phyloP scores from a whole-genome alignment of 1,284 basidiomycete species.

The Volvariella surrecta region DNA sequence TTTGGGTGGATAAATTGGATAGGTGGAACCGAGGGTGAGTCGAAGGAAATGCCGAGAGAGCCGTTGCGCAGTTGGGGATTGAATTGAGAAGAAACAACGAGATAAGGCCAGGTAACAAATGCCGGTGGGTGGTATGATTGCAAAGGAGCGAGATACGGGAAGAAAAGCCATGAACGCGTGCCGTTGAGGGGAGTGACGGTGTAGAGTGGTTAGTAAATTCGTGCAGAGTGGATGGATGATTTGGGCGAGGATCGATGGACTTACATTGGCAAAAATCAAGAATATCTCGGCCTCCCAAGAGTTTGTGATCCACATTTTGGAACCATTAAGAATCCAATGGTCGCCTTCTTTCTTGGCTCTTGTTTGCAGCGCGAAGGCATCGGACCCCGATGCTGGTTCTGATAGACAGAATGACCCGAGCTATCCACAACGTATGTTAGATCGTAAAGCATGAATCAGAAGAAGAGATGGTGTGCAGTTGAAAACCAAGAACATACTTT shows the following conservation, averaged over 20 bases:
- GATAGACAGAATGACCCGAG: conserved; percentile 96
- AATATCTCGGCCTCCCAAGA: conserved; percentile 93
- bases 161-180: too few relatives aligned
- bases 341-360: conserved; percentile 82
- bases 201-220: conserved; percentile 2
- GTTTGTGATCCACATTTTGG: conserved; percentile 99
- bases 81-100: too few relatives aligned
- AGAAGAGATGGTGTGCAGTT: conserved; percentile 1
- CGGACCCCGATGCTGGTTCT: conserved; percentile 89
- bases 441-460: too few relatives aligned
- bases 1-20: too few relatives aligned
- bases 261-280: conserved; percentile 89
- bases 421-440: too few relatives aligned
- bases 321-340: conserved; percentile 85
- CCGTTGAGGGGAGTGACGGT: not conserved
- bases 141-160: too few relatives aligned
- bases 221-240: not conserved
- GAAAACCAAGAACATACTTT: conserved; percentile 42
- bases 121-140: too few relatives aligned
- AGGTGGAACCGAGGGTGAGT: too few relatives aligned
- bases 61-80: too few relatives aligned
- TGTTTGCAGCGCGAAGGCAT: conserved; percentile 96
- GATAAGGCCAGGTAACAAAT: too few relatives aligned
- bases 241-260: too few relatives aligned
- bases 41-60: too few relatives aligned